Conservation (phyloP, 2,329 filamentous ascomycete species). For the Teratosphaeriaceae sp. region DNA sequence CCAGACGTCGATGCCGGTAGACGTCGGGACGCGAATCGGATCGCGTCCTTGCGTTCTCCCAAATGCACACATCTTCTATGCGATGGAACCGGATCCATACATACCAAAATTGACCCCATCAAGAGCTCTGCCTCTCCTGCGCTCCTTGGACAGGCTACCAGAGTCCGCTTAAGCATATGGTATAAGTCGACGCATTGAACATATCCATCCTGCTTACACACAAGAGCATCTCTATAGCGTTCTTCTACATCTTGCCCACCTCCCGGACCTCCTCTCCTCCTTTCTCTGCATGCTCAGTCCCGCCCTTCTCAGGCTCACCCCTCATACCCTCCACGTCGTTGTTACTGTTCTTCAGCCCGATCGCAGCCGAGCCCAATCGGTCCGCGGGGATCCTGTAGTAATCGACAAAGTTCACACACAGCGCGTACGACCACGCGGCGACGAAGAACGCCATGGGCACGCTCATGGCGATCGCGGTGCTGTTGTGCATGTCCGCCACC, state of each 20-base stretch:
- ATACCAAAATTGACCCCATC: no score
- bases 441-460: conserved; percentile 54
- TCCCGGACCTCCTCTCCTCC: conserved; percentile 5
- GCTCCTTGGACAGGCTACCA: neutral
- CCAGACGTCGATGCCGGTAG: no score
- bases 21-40: no score
- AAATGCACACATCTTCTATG: no score
- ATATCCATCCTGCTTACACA: neutral
- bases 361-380: conserved; percentile 40
- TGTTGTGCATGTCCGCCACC: conserved; percentile 57
- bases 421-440: conserved; percentile 39
- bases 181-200: neutral
- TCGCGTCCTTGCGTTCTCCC: no score
- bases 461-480: conserved; percentile 56
- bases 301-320: conserved; percentile 13
- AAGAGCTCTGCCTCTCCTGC: no score
- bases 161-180: neutral
- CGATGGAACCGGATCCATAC: no score
- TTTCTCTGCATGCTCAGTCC: conserved; percentile 10
- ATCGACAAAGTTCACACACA: conserved; percentile 57
- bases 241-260: conserved; percentile 1
- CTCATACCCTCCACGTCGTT: conserved; percentile 20
- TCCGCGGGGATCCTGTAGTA: conserved; percentile 59
- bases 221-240: neutral
- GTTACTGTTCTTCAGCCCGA: conserved; percentile 35